phyloP scores from a whole-genome alignment of 495 filamentous ascomycete species.

The Tirmania nivea region DNA sequence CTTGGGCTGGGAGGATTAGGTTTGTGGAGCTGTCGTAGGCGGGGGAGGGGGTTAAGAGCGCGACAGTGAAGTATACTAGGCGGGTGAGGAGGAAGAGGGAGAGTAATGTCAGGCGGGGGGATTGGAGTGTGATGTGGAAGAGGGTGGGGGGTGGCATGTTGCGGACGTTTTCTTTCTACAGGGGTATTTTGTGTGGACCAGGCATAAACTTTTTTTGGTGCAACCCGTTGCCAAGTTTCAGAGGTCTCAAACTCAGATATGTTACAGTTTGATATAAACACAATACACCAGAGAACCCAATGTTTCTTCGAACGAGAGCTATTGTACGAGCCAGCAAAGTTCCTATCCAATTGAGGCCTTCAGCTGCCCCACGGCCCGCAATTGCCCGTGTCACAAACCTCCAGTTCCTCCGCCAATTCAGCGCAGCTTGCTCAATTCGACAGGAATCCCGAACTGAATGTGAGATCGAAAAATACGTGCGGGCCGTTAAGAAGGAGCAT shows the following conservation, averaged over 20 bases:
- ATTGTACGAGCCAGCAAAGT: background rate
- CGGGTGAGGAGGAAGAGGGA: slow-evolving; percentile 45
- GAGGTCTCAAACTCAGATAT: too few species aligned
- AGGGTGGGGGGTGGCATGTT: too few species aligned
- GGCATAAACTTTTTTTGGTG: too few species aligned
- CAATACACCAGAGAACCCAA: background rate
- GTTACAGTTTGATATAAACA: too few species aligned
- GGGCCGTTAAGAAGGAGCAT: slow-evolving; percentile 46
- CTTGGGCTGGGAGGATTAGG: slow-evolving; percentile 26
- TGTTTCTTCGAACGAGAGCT: background rate
- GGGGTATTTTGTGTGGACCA: too few species aligned
- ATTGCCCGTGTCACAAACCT: background rate
- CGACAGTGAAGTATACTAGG: slow-evolving; percentile 40
- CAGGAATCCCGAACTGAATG: slow-evolving; percentile 18
- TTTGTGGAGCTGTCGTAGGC: slow-evolving; percentile 80
- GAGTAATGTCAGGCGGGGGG: too few species aligned
- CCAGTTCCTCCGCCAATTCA: background rate
- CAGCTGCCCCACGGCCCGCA: background rate
- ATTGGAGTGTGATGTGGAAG: too few species aligned
- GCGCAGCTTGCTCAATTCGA: background rate
- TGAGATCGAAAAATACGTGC: slow-evolving; percentile 38
- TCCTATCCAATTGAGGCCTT: background rate
- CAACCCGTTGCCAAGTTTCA: too few species aligned
- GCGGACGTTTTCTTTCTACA: too few species aligned
- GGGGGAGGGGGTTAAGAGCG: slow-evolving; percentile 39